Evolutionary conservation across 192 early-diverging fungal genomes (phyloP), one percentile per base, ranked within the genome.

Genomic region (Backusella psychrophila): DNA sequence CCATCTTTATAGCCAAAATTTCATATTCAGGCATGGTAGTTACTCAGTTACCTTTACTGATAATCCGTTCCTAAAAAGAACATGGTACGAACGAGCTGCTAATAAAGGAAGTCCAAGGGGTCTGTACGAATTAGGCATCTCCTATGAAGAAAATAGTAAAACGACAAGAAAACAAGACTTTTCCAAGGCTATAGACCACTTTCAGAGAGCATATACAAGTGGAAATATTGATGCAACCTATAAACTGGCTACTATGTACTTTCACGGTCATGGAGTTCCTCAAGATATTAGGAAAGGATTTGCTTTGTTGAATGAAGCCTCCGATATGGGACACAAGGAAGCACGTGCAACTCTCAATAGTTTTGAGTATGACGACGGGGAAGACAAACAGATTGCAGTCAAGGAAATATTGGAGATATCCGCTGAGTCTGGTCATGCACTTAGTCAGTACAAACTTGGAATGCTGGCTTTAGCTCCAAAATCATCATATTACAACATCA

Each of bases 111-210:
- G 12, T 29, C 67, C 36, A 36, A 0, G 6, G 4, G 36, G 6
- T 2, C 8, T 36, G 36, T 36, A 36, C 36, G 29, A 29, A 29
- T 29, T 29, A 29, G 29, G 29, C 29, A 29, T 29, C 29, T 29
- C 29, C 29, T 29, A 36, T 36, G 36, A 36, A 36, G 8, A 6
- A 0, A 36, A 3, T 6, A 36, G 8, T 36, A 8, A 36, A 36
- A 29, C 29, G 29, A 29, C 29, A 6, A 36, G 2, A 8, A 5
- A 36, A 36, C 36, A 36, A 36, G 36, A 6, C 36, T 0, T 74
- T 19, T 44, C 14, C 14, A 77, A 75, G 21, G 84, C 81, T 6
- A 17, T 67, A 29, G 2, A 52, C n/a, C 0, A 81, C 80, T 21
- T 76, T 14, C 9, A 42, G 71, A 0, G 75, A 49, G 0, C 76